phyloP scores from a whole-genome alignment of 2,329 filamentous ascomycete genomes.

The Phoma sp. region DNA sequence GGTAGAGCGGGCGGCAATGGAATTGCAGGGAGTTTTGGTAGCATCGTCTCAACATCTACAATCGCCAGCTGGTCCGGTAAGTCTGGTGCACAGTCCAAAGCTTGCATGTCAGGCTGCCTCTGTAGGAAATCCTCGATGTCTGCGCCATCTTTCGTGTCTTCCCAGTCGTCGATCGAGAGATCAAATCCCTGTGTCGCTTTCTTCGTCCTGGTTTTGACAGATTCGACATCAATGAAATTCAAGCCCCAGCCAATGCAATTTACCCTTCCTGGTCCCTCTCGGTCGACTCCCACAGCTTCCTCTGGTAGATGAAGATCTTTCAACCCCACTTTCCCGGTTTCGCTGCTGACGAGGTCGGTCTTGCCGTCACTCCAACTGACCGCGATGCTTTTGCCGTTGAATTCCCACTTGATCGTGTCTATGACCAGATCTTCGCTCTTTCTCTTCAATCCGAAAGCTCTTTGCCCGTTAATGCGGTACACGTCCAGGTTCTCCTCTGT shows the following conservation, averaged over 20 bases:
- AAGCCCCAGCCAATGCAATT: slow-evolving; percentile 61
- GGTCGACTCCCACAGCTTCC: not conserved
- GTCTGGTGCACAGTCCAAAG: slow-evolving; percentile 45
- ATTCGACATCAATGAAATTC: slow-evolving; percentile 60
- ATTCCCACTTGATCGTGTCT: slow-evolving; percentile 53
- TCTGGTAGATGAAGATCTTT: slow-evolving; percentile 50
- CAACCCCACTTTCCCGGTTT: slow-evolving; percentile 81
- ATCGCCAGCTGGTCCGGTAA: slow-evolving; percentile 48
- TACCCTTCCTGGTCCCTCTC: slow-evolving; percentile 28
- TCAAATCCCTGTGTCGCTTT: slow-evolving; percentile 21
- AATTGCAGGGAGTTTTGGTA: slow-evolving; percentile 49
- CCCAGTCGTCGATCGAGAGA: slow-evolving; percentile 42
- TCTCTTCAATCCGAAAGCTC: slow-evolving; percentile 62
- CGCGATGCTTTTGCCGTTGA: slow-evolving; percentile 72
- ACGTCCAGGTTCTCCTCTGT: slow-evolving; percentile 73
- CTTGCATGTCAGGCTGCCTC: slow-evolving; percentile 41
- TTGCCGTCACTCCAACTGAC: slow-evolving; percentile 83
- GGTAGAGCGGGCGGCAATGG: slow-evolving; percentile 42
- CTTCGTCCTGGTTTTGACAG: slow-evolving; percentile 51
- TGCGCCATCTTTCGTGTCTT: slow-evolving; percentile 40
- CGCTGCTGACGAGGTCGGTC: slow-evolving; percentile 76
- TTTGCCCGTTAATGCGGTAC: slow-evolving; percentile 78
- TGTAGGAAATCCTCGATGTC: slow-evolving; percentile 50
- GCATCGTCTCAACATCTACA: slow-evolving; percentile 48
- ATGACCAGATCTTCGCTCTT: slow-evolving; percentile 45